Evolutionary conservation across 441 rosid genomes (phyloP), one percentile per base, ranked within the genome.

Genomic region (Aleurites moluccanus): DNA sequence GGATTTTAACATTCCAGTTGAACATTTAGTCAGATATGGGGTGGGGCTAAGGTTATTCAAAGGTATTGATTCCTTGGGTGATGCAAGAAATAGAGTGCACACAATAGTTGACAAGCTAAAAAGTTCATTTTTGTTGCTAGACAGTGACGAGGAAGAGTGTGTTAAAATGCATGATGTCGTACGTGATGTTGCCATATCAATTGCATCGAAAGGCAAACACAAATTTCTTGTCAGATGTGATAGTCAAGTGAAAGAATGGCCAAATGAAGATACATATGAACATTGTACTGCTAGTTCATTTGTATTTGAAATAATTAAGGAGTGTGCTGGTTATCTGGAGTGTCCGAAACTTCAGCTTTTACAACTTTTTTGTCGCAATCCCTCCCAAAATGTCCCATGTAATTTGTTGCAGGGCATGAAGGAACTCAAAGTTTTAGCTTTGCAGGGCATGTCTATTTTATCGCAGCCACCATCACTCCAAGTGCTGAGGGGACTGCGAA

Each of bases 131-230:
- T 30, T 47, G 13, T 27, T 67, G 59, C 15, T 69, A 3, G 73
- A 69, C 0, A 6, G 73, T 21, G 45, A 52, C 21, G 6, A 53
- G 61, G 10, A 52, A 20, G 53, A 42, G 4, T 44, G 4, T 11
- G 69, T 65, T 11, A 65, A 53, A 40, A 45, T 81, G 79, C 72
- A 71, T 56, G 81, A 74, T 30, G 0, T 55, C 1, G 2, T 73
- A 11, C 42, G 6, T 11, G 45, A n/a, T 0, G 55, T 20, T 40
- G 78, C 80, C 49, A 5, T 47, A 25, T 71, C 64, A 21, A 75
- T 60, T 74, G 70, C 76, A 10, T 30, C 72, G 0, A 6, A 0
- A 61, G 59, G 27, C 0, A 6, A 27, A 1, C 13, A 1, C 1
- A 6, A 38, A 18, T 56, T 77, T 28, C 33, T 55, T 1, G 21